phyloP scores from a whole-genome alignment of 1,139 yeast species.

The Lodderomyces elongisporus region DNA sequence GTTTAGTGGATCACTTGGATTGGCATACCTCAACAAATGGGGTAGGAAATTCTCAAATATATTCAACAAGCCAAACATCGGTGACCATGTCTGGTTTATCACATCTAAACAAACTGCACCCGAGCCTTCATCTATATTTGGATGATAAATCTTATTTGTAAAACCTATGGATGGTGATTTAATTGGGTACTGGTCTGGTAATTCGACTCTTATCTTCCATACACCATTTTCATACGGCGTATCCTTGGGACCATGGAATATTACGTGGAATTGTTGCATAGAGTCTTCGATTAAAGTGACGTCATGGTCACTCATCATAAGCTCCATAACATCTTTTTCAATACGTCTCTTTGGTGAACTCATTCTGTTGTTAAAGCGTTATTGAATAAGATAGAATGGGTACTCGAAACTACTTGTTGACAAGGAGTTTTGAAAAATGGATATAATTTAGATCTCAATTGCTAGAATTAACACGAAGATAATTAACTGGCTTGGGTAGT shows the following conservation, averaged over 20 bases:
- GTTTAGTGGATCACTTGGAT: conserved; percentile 90
- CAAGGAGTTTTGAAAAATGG: no score
- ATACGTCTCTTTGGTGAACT: conserved; percentile 84
- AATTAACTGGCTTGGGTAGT: no score
- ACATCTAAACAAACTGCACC: conserved; percentile 97
- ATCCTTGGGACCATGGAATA: conserved; percentile 82
- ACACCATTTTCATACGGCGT: conserved; percentile 87
- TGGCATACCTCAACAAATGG: conserved; percentile 85
- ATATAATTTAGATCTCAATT: no score
- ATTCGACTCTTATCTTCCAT: conserved; percentile 90
- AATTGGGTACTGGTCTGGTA: conserved; percentile 94
- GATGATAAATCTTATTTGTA: conserved; percentile 86
- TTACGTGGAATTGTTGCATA: conserved; percentile 85
- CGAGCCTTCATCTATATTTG: conserved; percentile 83
- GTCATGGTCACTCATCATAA: conserved; percentile 93
- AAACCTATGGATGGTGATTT: conserved; percentile 96
- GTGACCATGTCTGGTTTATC: conserved; percentile 97
- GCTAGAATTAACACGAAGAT: no score
- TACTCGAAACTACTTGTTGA: no score
- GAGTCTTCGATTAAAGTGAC: conserved; percentile 82
- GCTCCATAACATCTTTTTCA: conserved; percentile 94
- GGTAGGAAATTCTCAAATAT: conserved; percentile 93
- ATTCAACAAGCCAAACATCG: conserved; percentile 89
- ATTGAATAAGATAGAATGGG: no score
- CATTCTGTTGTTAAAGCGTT: no score